A percentile compares a stretch with the other conserved stretches of the same genome.
Conservation (phyloP, 306 rosid genomes). For the Cicer chorassanicum region DNA sequence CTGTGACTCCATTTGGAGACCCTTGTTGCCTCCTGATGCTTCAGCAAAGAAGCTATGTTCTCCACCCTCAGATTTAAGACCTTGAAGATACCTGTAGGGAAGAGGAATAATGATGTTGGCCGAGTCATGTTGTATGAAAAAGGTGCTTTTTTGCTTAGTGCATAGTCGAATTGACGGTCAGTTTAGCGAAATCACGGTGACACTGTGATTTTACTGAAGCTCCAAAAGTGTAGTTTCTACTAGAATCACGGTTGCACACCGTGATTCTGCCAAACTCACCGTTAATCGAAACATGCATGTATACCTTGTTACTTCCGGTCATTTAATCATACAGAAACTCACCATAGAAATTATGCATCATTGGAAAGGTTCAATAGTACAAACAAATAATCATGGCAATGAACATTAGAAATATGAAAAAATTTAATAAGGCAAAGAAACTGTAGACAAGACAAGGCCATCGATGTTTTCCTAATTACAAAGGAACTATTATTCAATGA, state of each 20-base stretch:
- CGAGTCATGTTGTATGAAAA: background rate
- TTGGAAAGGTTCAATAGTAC: background rate
- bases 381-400: background rate
- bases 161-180: no score
- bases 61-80: slow-evolving; percentile 49
- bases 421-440: slow-evolving; percentile 1
- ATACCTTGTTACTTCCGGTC: background rate
- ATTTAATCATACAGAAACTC: background rate
- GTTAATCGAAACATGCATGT: no score
- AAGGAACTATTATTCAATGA: slow-evolving; percentile 4
- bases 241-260: no score
- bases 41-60: slow-evolving; percentile 48
- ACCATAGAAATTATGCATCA: background rate
- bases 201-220: no score
- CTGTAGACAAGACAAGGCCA: no score
- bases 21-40: slow-evolving; percentile 49
- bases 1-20: slow-evolving; percentile 47
- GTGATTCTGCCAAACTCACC: no score
- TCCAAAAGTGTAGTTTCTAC: no score
- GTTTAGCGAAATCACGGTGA: no score
- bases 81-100: slow-evolving; percentile 51
- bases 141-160: background rate
- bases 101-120: background rate
- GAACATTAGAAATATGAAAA: background rate
- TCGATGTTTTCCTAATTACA: background rate